Conservation (phyloP, 2,329 filamentous ascomycete species). For the Diaporthe sp. region DNA sequence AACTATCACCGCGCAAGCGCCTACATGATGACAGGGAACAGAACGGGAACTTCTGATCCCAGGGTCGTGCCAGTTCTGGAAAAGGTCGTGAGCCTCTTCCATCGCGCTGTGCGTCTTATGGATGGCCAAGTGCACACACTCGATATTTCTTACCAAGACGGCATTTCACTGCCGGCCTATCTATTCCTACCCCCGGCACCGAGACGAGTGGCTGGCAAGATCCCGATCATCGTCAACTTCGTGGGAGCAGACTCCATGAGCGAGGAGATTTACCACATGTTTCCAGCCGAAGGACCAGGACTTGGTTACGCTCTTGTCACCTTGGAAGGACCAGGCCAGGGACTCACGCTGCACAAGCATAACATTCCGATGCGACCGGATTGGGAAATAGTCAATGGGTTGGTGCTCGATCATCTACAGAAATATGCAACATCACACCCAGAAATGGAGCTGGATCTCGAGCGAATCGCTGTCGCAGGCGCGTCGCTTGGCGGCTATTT, state of each 20-base stretch:
- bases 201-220: slow-evolving; percentile 43
- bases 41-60: slow-evolving; percentile 22
- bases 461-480: slow-evolving; percentile 52
- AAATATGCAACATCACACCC: background rate
- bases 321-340: slow-evolving; percentile 62
- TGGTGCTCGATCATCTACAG: slow-evolving; percentile 45
- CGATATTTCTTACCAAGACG: slow-evolving; percentile 54
- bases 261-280: slow-evolving; percentile 56
- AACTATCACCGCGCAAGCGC: background rate
- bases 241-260: slow-evolving; percentile 53
- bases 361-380: slow-evolving; percentile 50
- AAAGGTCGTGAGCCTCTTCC: slow-evolving; percentile 39
- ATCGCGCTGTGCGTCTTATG: slow-evolving; percentile 46
- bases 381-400: slow-evolving; percentile 51
- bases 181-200: slow-evolving; percentile 50
- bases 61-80: slow-evolving; percentile 41
- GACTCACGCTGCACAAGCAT: slow-evolving; percentile 48
- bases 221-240: slow-evolving; percentile 51
- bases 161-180: slow-evolving; percentile 51
- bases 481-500: slow-evolving; percentile 60
- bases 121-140: slow-evolving; percentile 42
- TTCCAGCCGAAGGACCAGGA: slow-evolving; percentile 38
- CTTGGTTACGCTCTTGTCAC: slow-evolving; percentile 58
- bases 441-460: slow-evolving; percentile 45
- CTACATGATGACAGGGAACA: slow-evolving; percentile 46